Base-by-base conservation (phyloP, 148 eudicot species). In the Cornus florida region DNA sequence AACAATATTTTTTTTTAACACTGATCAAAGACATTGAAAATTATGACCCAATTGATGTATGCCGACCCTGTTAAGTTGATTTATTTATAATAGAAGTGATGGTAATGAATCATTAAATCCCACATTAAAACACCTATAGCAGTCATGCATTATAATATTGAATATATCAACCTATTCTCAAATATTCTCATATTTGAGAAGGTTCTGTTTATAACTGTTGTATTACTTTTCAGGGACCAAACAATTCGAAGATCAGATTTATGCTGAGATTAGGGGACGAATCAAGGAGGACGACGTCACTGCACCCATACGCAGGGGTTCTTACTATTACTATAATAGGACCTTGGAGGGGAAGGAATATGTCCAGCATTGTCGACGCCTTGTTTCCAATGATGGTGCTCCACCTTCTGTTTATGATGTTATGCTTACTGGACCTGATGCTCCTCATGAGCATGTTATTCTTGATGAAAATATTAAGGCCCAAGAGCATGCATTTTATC, bases 261-360 rank as follows among this genome's bases (percentile, higher is more conserved):
- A 53, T 53, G 17, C 17, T 53, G 59, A 53, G 59, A 53, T 53
- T 1, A 53, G 59, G 12, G 59, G 59, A 53, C 59, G 59, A 53
- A 87, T 95, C 43, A 90, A 95, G 82, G 97, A 95, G 80, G 98
- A 90, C 77, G 99, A 95, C 77, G 83, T 92, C 74, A 85, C 97
- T 56, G 97, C 88, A 46, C 97, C 99, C 6, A 22, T 81, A 22
- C 87, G 93, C 13, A 87, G 82, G 78, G 99, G 99, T 50, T 75
- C 86, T 74, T 95, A 85, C 80, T 93, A 93, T 84, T 95, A 95
- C 83, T 93, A 95, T 70, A 75, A 78, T 72, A 88, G 86, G 79
- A 95, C 89, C n/a, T 83, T 89, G 77, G 84, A 92, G 86, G 98
- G 97, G 22, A 90, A 93, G 73, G 93, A 95, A 81, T 95, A 95